Evolutionary conservation across 176 grass and related monocot genomes (phyloP).

Genomic region (Phyllostachys edulis): DNA sequence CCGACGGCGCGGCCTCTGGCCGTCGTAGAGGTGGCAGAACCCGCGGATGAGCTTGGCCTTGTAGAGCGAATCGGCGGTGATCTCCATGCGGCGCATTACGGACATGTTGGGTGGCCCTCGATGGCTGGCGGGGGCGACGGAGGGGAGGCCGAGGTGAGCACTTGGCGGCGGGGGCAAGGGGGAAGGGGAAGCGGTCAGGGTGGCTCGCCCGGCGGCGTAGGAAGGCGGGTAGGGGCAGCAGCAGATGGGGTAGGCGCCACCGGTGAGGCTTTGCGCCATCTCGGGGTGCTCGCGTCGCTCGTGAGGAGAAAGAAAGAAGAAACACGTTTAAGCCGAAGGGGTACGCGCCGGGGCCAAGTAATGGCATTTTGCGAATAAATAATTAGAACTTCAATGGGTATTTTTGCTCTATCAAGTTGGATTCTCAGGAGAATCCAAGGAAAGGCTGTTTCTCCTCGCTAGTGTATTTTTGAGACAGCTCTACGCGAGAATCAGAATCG

Average conservation of each 20-base stretch:
- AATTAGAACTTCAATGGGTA: too few relatives aligned
- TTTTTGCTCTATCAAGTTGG: too few relatives aligned
- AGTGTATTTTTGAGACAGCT: too few relatives aligned
- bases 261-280: constrained; percentile 39
- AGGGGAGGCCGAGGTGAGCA: constrained; percentile 10
- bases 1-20: constrained; percentile 93
- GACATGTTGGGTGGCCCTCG: constrained; percentile 76
- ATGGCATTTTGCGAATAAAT: too few relatives aligned
- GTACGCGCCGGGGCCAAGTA: too few relatives aligned
- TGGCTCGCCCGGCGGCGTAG: not conserved
- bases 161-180: not conserved
- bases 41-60: constrained; percentile 99
- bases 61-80: constrained; percentile 96
- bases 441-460: too few relatives aligned
- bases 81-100: constrained; percentile 93
- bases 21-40: constrained; percentile 97
- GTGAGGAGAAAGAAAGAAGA: too few relatives aligned
- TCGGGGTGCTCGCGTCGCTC: too few relatives aligned
- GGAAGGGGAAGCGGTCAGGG: not conserved
- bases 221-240: not conserved
- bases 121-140: constrained; percentile 43
- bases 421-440: too few relatives aligned
- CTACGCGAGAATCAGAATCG: too few relatives aligned
- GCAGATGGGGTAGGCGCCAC: constrained; percentile 22
- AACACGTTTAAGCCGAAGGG: too few relatives aligned